Conservation (phyloP, 148 eudicot genomes). For the Simmondsia chinensis region DNA sequence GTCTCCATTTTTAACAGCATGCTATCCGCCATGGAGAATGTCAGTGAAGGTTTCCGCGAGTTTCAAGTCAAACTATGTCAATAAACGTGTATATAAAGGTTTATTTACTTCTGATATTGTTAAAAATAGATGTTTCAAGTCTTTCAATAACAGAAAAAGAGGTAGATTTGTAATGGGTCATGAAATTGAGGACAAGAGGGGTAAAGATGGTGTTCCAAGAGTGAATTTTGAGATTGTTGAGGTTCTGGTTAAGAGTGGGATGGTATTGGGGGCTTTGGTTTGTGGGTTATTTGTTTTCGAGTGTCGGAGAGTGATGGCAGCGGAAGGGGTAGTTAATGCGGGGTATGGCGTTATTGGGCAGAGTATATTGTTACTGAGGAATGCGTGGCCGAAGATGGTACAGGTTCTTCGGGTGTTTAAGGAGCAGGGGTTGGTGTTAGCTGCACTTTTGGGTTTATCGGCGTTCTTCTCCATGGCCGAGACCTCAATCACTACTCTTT, state of each 20-base stretch:
- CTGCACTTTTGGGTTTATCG: conserved; percentile 67
- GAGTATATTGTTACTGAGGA: conserved; percentile 34
- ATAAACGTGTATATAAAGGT: conserved; percentile 10
- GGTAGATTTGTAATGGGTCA: conserved; percentile 7
- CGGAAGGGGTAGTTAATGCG: conserved; percentile 39
- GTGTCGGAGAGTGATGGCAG: conserved; percentile 49
- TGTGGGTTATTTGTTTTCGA: conserved; percentile 42
- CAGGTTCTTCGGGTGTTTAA: conserved; percentile 64
- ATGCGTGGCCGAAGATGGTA: conserved; percentile 69
- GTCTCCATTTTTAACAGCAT: conserved; percentile 6
- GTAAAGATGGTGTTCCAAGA: neutral
- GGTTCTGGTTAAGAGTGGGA: conserved; percentile 33
- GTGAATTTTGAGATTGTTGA: conserved; percentile 18
- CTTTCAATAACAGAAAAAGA: conserved; percentile 12
- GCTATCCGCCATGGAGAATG: conserved; percentile 9
- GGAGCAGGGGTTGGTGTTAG: conserved; percentile 82
- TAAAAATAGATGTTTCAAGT: conserved; percentile 15
- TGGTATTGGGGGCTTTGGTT: conserved; percentile 37
- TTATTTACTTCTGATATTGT: conserved; percentile 6
- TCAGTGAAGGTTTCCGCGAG: conserved; percentile 9
- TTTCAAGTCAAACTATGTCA: neutral
- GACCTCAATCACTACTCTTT: conserved; percentile 89
- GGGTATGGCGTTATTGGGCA: conserved; percentile 42
- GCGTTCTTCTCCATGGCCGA: conserved; percentile 99
- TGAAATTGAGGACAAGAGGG: conserved; percentile 1